A percentile compares a stretch with the other conserved stretches of the same genome.
These are phyloP conservation scores for Cyathus pygmaeus DNA, from an alignment of 1,284 basidiomycete genomes.

Conservation along the genomic window DNA sequence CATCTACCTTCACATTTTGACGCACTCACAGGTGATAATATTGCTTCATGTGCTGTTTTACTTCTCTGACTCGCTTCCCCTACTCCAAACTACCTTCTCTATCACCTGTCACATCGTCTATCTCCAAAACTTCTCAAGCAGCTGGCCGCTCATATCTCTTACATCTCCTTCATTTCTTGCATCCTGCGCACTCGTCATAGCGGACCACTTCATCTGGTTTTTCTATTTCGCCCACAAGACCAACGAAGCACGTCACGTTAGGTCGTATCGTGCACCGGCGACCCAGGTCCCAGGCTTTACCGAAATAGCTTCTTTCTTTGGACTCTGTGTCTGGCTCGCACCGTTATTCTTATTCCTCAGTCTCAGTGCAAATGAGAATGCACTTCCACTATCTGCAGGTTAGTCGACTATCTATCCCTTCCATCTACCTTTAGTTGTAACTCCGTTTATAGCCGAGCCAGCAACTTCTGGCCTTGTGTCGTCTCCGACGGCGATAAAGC, in stretches of 20 bases:
- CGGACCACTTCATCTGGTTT: constrained; percentile 95
- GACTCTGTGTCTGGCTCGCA: constrained; percentile 91
- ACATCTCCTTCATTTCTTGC: constrained; percentile 84
- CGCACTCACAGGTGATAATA: constrained; percentile 72
- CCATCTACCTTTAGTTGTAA: neutral
- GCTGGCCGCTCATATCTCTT: constrained; percentile 92
- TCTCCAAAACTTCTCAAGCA: constrained; percentile 87
- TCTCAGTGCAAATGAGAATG: constrained; percentile 94
- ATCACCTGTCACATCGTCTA: constrained; percentile 87
- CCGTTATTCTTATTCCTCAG: constrained; percentile 93
- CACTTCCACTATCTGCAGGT: constrained; percentile 75
- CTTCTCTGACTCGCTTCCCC: constrained; percentile 82
- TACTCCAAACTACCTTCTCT: constrained; percentile 80
- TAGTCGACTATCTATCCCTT: constrained; percentile 12
- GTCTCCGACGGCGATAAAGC: too few species aligned
- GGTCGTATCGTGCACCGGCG: constrained; percentile 52
- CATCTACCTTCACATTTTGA: neutral
- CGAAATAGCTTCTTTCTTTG: constrained; percentile 94
- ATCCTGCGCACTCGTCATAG: constrained; percentile 85
- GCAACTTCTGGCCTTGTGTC: constrained; percentile 35
- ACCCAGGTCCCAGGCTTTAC: constrained; percentile 72
- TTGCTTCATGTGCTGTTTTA: constrained; percentile 81
- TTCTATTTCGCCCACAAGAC: constrained; percentile 86
- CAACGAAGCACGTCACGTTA: constrained; percentile 58
- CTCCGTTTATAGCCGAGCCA: constrained; percentile 26